Evolutionary conservation across 2,329 filamentous ascomycete species (phyloP), one percentile per base, ranked within the genome.

Genomic region (Drechmeria coniospora): DNA sequence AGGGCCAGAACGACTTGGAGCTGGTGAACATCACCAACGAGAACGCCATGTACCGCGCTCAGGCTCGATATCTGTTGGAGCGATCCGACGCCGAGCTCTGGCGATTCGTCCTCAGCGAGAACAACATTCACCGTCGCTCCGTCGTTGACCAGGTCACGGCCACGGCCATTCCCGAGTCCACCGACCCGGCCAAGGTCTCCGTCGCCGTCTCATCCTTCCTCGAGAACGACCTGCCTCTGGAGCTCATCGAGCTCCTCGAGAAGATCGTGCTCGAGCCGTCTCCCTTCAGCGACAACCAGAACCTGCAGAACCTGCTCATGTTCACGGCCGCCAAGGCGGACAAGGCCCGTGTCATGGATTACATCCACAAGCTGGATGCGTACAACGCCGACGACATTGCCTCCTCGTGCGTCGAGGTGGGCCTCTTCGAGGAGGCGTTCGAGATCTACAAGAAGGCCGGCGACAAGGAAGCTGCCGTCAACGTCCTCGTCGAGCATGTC

Each of bases 191-290:
- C 47, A 92, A 92, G 62, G 90, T 98, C 19, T 92, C 83, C 1
- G 70, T 94, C 39, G 90, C 90, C 26, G 90, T 98, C 32, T 79
- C 92, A 44, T 78, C 86, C 23, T 92, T 98, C 65, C 73, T 98
- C 29, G 75, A 79, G 39, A 81, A 80, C 31, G 90, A 98, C 47
- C 66, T 98, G 40, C 90, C 90, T 7, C 75, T 77, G 4, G 90
- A 98, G 61, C 69, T 98, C 28, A 95, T 98, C 44, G 92, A 98
- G 54, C 72, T 98, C 21, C 69, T 98, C 12, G 92, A 98, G 65
- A 98, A 95, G 74, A 98, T 98, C 41, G 87, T 98, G 18, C 64
- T 98, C n/a, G 90, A 98, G 63, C 92, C 90, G n/a, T 92, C 87
- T 4, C 82, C 82, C 5, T 98, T 98, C 65, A 94, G 83, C 45